Base-by-base conservation (phyloP, 2,329 filamentous ascomycete species). In the Lachnellula cervina region DNA sequence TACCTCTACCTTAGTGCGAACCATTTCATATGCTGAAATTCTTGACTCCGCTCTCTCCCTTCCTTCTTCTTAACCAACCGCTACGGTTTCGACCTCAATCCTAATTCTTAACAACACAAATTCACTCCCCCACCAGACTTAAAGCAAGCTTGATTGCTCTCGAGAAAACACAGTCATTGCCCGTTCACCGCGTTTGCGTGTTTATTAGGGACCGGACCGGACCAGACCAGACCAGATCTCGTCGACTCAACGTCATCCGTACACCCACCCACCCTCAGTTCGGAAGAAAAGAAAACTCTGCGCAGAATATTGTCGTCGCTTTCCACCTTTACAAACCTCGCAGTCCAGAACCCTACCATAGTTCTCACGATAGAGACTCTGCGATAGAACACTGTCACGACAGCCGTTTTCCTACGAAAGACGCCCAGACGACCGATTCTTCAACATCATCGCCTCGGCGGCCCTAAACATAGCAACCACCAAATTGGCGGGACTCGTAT, bases 401-500 rank as follows among this genome's bases (percentile, higher is more conserved):
- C 2, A 28, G 6, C 19, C 23, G 4, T 25, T 46, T 32, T 46
- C 23, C 44, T 5, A 25, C 8, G 28, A 32, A 32, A 32, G 8
- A 32, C 28, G 8, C 28, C 9, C 28, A 19, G 21, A 25, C 44
- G 13, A 17, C 23, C 23, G 19, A 46, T 21, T 14, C 23, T 5
- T 28, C 34, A 25, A 37, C 40, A 50, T 50, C 9, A 52, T 54
- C 66, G 66, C 70, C 68, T 68, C 62, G 61, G 65, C 66, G 68
- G 64, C 68, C 19, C 57, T 46, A 55, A 52, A 49, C 47, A 43
- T 55, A 56, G 43, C 67, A 75, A 83, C 83, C 84, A 88, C 84
- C 90, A 95, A 95, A 84, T 95, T 95, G 90, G 90, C 90, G 90
- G 88, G 88, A 81, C 79, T 85, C 84, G 83, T 81, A 76, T 79